Evolutionary conservation across 495 filamentous ascomycete species (phyloP), one percentile per base, ranked within the genome.

Genomic region (Penicillium mononematosum): DNA sequence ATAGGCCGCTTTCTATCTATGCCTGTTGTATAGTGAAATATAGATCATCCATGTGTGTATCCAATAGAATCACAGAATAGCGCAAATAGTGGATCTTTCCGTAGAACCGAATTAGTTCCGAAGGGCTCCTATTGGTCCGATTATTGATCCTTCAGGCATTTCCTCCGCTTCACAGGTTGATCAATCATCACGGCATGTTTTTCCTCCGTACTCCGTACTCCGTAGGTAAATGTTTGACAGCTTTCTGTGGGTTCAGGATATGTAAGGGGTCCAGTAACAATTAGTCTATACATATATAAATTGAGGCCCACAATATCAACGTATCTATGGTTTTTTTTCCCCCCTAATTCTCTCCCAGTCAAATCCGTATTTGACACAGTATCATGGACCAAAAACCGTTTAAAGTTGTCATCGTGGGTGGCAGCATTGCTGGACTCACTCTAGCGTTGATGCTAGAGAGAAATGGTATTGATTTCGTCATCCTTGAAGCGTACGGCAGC

Each of bases 391-490:
- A n/a, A 11, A 43, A 32, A 3, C 12, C 31, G 0, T 55, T 83
- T 66, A 75, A 71, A 42, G 80, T 79, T 39, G 65, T 86, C 32
- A 76, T 85, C 36, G 75, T 79, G 11, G 83, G 81, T 44, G 81
- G 78, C 32, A 75, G 77, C 14, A 67, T 82, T 17, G 67, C 78
- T 2, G 79, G 79, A 1, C 65, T 85, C 0, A 75, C 76, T 1
- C 62, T 79, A 1, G 80, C 83, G 0, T 71, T 81, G 41, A 68
- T 68, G 31, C 69, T 86, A 6, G 54, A 73, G 5, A 66, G 68
- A 38, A 70, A 71, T 10, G 70, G 66, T 12, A 79, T 86, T 56
- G 78, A 83, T 50, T 82, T 77, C 46, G 59, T 78, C 14, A 55
- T 86, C 4, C 66, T 84, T 2, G 83, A 84, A 61, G 63, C 66